These are phyloP conservation scores for Rhodomyrtus psidioides DNA, from an alignment of 441 rosid species.

Conservation along the genomic window DNA sequence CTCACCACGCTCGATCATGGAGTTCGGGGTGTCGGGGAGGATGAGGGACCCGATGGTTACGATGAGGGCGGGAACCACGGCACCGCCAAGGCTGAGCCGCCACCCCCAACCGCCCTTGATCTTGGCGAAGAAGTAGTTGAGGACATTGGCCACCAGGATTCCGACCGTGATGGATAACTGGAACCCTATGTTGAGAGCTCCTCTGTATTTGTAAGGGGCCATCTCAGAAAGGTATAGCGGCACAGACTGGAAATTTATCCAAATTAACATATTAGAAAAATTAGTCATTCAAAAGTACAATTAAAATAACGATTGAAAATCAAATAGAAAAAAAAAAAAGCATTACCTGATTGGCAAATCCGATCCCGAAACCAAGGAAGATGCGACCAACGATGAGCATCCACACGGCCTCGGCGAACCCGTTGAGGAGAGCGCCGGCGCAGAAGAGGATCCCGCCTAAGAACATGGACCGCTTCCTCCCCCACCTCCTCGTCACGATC, in stretches of 20 bases:
- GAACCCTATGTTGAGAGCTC: constrained; percentile 76
- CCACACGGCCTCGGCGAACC: constrained; percentile 44
- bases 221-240: constrained; percentile 89
- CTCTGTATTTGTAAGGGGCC: constrained; percentile 87
- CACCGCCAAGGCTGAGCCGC: constrained; percentile 84
- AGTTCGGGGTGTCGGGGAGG: constrained; percentile 85
- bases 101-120: constrained; percentile 81
- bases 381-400: constrained; percentile 84
- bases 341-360: constrained; percentile 85
- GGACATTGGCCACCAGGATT: constrained; percentile 56
- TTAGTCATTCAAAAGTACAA: too few species aligned
- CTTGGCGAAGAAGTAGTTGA: constrained; percentile 60
- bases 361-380: constrained; percentile 78
- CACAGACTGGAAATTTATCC: constrained; percentile 47
- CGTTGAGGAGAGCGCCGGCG: constrained; percentile 70
- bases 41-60: constrained; percentile 52
- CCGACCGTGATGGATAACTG: constrained; percentile 76
- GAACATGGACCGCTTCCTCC: constrained; percentile 61
- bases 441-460: constrained; percentile 67
- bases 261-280: too few species aligned
- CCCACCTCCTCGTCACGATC: constrained; percentile 37
- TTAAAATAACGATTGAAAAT: too few species aligned
- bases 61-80: constrained; percentile 84
- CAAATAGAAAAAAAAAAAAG: not conserved
- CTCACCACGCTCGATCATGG: constrained; percentile 76